Conservation (phyloP, 257 asterid species). For the Euphrasia confusa region DNA sequence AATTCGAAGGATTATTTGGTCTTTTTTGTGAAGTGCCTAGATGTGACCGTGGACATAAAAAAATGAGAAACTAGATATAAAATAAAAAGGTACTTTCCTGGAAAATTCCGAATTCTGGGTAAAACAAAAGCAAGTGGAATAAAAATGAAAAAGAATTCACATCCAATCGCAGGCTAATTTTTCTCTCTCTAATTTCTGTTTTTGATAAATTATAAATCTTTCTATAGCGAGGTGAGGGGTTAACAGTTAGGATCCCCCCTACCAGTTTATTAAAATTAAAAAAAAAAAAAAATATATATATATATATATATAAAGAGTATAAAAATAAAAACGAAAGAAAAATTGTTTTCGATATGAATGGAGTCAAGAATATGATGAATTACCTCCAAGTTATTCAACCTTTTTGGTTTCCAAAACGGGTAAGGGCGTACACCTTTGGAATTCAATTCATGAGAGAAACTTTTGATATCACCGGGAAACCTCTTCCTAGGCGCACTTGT, state of each 20-base stretch:
- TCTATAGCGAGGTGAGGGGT: not conserved
- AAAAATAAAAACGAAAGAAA: not conserved
- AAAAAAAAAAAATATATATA: too few species aligned
- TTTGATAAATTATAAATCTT: not conserved
- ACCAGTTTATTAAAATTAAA: not conserved
- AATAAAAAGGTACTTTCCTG: too few species aligned
- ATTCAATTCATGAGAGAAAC: constrained; percentile 95
- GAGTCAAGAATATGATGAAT: not conserved
- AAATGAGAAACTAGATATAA: too few species aligned
- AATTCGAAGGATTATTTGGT: too few species aligned
- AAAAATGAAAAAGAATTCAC: too few species aligned
- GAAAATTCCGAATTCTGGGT: too few species aligned
- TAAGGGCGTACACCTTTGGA: constrained; percentile 98
- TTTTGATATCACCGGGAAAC: constrained; percentile 89
- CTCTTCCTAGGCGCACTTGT: constrained; percentile 99
- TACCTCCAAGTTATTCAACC: constrained; percentile 95
- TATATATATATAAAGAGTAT: not conserved
- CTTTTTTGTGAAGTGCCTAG: too few species aligned
- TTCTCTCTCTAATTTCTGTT: not conserved
- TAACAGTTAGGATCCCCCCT: not conserved
- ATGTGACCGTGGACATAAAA: too few species aligned
- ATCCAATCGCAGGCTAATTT: not conserved
- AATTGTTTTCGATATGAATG: not conserved
- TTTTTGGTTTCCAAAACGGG: constrained; percentile 95
- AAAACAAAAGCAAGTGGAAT: too few species aligned